Evolutionary conservation across 139 green algal genomes (phyloP).

Genomic region (Astrephomene gubernaculifera): DNA sequence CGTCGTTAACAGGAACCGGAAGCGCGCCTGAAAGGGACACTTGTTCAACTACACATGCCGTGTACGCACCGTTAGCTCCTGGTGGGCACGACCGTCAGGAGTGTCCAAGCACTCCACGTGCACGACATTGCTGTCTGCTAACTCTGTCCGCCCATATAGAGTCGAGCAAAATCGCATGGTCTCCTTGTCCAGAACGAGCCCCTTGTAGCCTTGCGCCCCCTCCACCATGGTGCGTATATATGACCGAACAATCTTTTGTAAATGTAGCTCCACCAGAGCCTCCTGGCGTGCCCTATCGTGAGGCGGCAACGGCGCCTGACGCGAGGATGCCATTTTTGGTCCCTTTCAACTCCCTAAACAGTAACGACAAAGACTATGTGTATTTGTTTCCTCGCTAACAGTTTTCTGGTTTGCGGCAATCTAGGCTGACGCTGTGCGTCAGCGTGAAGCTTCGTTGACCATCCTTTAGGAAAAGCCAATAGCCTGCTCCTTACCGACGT

Average conservation of each 20-base stretch:
- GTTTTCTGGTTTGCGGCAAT: too few relatives aligned
- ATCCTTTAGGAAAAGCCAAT: too few relatives aligned
- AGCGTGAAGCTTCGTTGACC: too few relatives aligned
- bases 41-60: too few relatives aligned
- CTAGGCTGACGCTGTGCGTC: too few relatives aligned
- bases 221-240: constrained; percentile 69
- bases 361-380: too few relatives aligned
- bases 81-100: constrained; percentile 65
- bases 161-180: constrained; percentile 85
- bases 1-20: too few relatives aligned
- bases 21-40: too few relatives aligned
- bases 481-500: too few relatives aligned
- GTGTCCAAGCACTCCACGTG: constrained; percentile 90
- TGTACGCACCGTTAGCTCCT: constrained; percentile 85
- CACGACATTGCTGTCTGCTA: constrained; percentile 93
- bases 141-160: constrained; percentile 91
- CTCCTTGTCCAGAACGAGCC: constrained; percentile 92
- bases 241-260: constrained; percentile 67
- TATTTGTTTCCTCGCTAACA: too few relatives aligned
- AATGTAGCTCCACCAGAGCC: constrained; percentile 69
- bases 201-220: constrained; percentile 89
- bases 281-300: constrained; percentile 40
- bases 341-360: too few relatives aligned
- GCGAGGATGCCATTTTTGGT: constrained; percentile 4
- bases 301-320: neutral